phyloP scores from a whole-genome alignment of 441 rosid species.

The Aquilaria agallochum region DNA sequence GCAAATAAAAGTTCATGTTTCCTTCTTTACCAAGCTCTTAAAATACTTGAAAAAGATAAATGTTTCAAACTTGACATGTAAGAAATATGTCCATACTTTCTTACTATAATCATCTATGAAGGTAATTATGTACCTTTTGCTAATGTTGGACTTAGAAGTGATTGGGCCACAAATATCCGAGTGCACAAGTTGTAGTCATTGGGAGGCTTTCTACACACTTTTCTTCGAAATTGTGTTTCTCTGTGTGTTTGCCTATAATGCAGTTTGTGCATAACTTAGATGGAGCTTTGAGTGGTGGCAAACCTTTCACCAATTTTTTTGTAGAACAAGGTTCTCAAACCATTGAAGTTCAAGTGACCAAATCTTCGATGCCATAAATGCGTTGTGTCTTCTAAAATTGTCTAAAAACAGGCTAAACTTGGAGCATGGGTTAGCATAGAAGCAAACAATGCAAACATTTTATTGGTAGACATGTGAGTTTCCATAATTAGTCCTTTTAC shows the following conservation, averaged over 20 bases:
- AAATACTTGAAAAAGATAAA: background rate
- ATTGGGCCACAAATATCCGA: background rate
- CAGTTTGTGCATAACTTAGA: background rate
- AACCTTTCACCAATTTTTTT: background rate
- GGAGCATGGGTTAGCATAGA: background rate
- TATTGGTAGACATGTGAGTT: background rate
- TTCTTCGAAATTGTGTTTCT: background rate
- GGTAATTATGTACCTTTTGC: background rate
- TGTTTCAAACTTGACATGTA: background rate
- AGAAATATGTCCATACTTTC: background rate
- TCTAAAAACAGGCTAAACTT: no score
- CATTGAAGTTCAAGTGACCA: background rate
- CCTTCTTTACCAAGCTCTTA: background rate
- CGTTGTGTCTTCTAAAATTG: background rate
- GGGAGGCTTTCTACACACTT: background rate
- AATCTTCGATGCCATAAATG: background rate
- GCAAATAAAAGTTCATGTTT: background rate
- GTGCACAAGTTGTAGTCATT: background rate
- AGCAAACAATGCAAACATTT: background rate
- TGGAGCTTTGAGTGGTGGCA: background rate
- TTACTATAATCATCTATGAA: background rate
- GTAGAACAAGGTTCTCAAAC: background rate
- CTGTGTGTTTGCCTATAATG: background rate
- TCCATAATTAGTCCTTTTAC: background rate
- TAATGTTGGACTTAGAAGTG: background rate